These are phyloP conservation scores for Trichoderma parareesei DNA, from an alignment of 495 filamentous ascomycete genomes.

Conservation along the genomic window DNA sequence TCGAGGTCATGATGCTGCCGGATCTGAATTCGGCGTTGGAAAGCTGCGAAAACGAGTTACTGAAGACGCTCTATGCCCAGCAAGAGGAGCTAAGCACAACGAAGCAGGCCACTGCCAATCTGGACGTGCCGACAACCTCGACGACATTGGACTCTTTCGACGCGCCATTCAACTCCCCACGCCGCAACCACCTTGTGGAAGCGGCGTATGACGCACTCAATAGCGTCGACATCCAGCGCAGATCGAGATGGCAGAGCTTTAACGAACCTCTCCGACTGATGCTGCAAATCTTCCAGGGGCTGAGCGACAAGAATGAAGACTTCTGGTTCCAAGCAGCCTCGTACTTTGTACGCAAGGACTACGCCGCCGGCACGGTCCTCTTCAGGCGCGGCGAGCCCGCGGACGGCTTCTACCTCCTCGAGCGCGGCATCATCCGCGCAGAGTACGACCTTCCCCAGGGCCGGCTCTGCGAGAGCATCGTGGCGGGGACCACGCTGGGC, in stretches of 20 bases:
- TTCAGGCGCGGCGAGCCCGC: slow-evolving; percentile 65
- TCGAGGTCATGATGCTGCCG: slow-evolving; percentile 68
- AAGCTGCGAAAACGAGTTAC: slow-evolving; percentile 87
- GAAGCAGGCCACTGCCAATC: slow-evolving; percentile 28
- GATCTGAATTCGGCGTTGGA: slow-evolving; percentile 90
- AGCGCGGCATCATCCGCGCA: slow-evolving; percentile 77
- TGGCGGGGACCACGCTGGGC: slow-evolving; percentile 90
- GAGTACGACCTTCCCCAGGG: slow-evolving; percentile 90
- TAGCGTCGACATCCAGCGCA: slow-evolving; percentile 38
- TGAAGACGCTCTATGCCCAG: slow-evolving; percentile 70
- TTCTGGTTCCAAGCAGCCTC: slow-evolving; percentile 79
- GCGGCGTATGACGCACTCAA: slow-evolving; percentile 66
- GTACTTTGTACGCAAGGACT: slow-evolving; percentile 63
- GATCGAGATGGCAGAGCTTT: slow-evolving; percentile 67
- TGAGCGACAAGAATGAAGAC: slow-evolving; percentile 78
- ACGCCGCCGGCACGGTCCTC: slow-evolving; percentile 58
- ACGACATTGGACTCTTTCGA: slow-evolving; percentile 23
- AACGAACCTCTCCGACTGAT: slow-evolving; percentile 84
- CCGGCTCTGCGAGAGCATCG: slow-evolving; percentile 79
- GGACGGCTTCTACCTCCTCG: slow-evolving; percentile 83
- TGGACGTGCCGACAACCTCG: slow-evolving; percentile 45
- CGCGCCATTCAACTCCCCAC: slow-evolving; percentile 64
- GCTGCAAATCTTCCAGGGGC: slow-evolving; percentile 81
- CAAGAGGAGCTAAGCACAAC: slow-evolving; percentile 34
- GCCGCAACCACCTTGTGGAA: slow-evolving; percentile 65